Percentiles rank a stretch among this genome's conserved stretches.
Conservation (phyloP, 495 filamentous ascomycete species). For the Lindgomyces ingoldianus region DNA sequence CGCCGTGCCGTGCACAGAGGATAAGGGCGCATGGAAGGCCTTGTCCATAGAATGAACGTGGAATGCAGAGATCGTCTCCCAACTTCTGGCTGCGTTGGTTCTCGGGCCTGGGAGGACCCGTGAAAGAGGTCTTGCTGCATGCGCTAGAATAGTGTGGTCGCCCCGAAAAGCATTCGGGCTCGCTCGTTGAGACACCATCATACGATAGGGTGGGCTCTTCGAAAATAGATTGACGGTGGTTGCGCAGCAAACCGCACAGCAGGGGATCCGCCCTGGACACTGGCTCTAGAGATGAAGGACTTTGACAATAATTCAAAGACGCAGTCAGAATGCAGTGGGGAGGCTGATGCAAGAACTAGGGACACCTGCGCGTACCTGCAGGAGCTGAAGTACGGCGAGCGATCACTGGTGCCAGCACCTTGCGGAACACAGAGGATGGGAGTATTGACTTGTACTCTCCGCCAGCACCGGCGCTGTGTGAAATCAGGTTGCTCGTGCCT, state of each 20-base stretch:
- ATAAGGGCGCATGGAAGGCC: neutral
- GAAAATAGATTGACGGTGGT: neutral
- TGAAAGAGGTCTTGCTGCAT: neutral
- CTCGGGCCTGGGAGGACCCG: neutral
- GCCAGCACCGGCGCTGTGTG: too few relatives aligned
- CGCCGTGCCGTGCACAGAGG: neutral
- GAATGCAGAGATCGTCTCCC: neutral
- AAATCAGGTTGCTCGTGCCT: too few relatives aligned
- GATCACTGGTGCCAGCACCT: neutral
- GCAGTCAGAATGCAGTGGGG: constrained; percentile 1
- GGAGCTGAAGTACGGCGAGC: neutral
- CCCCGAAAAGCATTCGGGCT: neutral
- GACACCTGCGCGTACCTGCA: constrained; percentile 21
- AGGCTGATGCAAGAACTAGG: neutral
- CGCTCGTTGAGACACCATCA: too few relatives aligned
- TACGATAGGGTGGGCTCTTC: too few relatives aligned
- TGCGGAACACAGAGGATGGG: neutral
- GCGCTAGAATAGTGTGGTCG: neutral
- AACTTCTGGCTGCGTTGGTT: neutral
- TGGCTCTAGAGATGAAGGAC: neutral
- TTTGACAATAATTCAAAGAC: neutral
- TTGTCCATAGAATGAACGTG: neutral
- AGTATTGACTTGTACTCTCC: neutral
- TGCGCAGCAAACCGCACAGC: neutral
- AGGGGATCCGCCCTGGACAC: neutral